Percentiles rank a stretch among this genome's conserved stretches.
Conservation (phyloP, 371 early-diverging fungal species). For the Mortierella sp. region DNA sequence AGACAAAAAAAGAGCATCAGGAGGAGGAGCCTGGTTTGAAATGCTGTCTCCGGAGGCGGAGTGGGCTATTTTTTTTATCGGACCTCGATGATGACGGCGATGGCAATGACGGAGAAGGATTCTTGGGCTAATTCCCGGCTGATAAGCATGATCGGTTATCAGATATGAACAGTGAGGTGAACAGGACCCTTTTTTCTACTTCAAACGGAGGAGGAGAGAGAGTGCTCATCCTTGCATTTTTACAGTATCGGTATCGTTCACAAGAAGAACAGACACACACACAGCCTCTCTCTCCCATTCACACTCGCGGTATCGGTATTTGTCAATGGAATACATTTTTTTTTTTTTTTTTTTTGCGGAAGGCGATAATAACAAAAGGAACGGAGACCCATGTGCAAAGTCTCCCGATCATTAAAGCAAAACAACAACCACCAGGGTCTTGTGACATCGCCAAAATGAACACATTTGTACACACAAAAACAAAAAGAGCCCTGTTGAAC, state of each 20-base stretch:
- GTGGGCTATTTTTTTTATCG: neutral
- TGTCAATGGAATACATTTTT: neutral
- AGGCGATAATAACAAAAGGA: neutral
- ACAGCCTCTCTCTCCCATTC: neutral
- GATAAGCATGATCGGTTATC: neutral
- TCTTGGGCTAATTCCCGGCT: neutral
- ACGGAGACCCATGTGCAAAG: neutral
- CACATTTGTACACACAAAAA: neutral
- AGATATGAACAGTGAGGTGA: neutral
- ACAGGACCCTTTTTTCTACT: neutral
- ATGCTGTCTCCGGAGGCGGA: neutral
- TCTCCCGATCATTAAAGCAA: neutral
- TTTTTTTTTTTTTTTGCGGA: neutral
- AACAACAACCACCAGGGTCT: neutral
- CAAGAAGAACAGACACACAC: neutral
- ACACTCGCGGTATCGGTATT: neutral
- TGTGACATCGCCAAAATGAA: constrained; percentile 1
- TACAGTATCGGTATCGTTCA: neutral
- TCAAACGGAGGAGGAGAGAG: too few species aligned
- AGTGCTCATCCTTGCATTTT: too few species aligned
- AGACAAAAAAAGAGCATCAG: neutral
- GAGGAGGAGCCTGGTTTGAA: constrained; percentile 4
- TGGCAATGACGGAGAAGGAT: neutral
- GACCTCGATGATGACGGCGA: neutral
- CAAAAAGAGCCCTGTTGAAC: constrained; percentile 3